Evolutionary conservation across 495 filamentous ascomycete genomes (phyloP).

Genomic region (Pyronema domesticum): DNA sequence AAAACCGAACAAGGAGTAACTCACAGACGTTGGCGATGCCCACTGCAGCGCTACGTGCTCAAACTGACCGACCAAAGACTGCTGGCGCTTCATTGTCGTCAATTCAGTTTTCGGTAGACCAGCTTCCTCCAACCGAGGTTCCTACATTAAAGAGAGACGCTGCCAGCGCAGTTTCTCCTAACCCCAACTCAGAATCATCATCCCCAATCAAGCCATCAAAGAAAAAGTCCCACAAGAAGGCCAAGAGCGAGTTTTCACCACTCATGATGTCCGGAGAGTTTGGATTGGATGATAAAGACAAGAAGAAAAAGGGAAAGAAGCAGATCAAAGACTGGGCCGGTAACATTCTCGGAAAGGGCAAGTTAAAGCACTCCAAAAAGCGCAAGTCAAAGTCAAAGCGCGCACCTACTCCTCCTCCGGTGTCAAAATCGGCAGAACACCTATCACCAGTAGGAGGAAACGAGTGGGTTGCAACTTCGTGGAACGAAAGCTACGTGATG

Average conservation of each 20-base stretch:
- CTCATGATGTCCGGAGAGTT: slow-evolving; percentile 8
- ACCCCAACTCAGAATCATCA: slow-evolving; percentile 4
- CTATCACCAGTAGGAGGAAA: slow-evolving; percentile 13
- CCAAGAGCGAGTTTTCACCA: slow-evolving; percentile 22
- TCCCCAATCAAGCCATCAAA: slow-evolving; percentile 10
- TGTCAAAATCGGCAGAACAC: slow-evolving; percentile 12
- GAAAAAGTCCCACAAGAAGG: slow-evolving; percentile 24
- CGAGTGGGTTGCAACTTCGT: slow-evolving; percentile 23
- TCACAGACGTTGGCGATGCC: slow-evolving; percentile 22
- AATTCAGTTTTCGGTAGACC: background rate
- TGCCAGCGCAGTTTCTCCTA: slow-evolving; percentile 5
- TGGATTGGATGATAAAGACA: slow-evolving; percentile 1
- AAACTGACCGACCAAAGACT: slow-evolving; percentile 21
- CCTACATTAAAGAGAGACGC: slow-evolving; percentile 14
- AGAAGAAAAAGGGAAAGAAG: slow-evolving; percentile 25
- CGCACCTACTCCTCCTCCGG: slow-evolving; percentile 18
- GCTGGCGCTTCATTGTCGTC: slow-evolving; percentile 22
- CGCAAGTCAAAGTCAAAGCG: slow-evolving; percentile 19
- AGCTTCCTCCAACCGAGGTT: slow-evolving; percentile 1
- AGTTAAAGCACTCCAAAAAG: slow-evolving; percentile 18
- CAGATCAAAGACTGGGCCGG: slow-evolving; percentile 25
- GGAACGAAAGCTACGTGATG: slow-evolving; percentile 25
- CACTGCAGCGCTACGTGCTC: slow-evolving; percentile 20
- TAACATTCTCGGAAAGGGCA: slow-evolving; percentile 20
- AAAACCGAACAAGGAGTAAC: slow-evolving; percentile 22